A percentile compares a stretch with the other conserved stretches of the same genome.
phyloP scores from a whole-genome alignment of 495 filamentous ascomycete genomes.

The Sordaria brevicollis region DNA sequence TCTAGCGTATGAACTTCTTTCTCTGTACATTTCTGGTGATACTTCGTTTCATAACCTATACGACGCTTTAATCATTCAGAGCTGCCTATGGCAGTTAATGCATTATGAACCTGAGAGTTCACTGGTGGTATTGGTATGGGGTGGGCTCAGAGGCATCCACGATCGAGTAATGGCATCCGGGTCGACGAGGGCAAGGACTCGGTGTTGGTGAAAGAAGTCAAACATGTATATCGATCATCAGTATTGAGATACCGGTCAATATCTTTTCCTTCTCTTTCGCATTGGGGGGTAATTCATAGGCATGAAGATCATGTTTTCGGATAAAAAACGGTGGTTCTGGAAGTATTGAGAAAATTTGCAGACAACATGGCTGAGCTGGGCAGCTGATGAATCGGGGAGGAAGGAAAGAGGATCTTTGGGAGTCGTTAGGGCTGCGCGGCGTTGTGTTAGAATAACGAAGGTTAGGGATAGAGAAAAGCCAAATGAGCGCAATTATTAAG shows the following conservation, averaged over 20 bases:
- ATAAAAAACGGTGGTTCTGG: no score
- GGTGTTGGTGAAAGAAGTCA: no score
- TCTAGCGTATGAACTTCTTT: background rate
- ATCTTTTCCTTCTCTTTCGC: no score
- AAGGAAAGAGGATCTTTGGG: background rate
- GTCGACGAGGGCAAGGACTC: no score
- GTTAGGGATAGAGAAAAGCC: background rate
- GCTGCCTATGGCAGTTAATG: background rate
- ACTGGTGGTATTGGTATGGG: background rate
- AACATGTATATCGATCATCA: no score
- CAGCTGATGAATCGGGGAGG: background rate
- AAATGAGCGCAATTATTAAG: background rate
- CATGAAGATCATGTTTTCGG: no score
- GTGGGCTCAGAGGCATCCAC: background rate
- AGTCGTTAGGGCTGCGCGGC: background rate
- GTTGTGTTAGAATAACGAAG: background rate
- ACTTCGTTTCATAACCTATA: background rate
- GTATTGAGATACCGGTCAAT: no score
- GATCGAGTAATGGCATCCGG: background rate
- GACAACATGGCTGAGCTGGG: no score
- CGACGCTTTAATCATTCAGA: background rate
- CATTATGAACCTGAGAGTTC: background rate
- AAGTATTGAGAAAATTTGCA: no score
- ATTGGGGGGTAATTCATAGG: no score
- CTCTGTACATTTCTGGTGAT: background rate